phyloP scores from a whole-genome alignment of 768 basidiomycete genomes.

The Macrocybe gigantea region DNA sequence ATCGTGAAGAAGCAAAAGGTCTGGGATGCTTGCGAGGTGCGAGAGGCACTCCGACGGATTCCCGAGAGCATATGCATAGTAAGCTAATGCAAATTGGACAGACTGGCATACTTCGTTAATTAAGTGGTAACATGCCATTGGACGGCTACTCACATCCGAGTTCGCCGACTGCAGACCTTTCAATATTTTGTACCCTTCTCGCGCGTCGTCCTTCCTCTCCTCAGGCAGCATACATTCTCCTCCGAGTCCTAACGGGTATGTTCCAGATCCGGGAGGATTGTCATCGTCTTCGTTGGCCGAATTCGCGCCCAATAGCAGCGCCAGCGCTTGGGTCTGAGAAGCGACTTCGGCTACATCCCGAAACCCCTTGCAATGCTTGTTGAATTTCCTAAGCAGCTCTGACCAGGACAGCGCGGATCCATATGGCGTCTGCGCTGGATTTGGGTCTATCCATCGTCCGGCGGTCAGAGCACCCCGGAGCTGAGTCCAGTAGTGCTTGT shows the following conservation, averaged over 20 bases:
- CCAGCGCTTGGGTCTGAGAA: conserved; percentile 59
- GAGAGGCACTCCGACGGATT: conserved; percentile 57
- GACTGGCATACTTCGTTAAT: conserved; percentile 36
- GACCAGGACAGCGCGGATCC: conserved; percentile 60
- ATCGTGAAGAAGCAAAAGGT: conserved; percentile 46
- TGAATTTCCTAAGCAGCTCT: conserved; percentile 79
- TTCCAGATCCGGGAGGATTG: conserved; percentile 25
- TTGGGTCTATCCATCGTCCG: conserved; percentile 62
- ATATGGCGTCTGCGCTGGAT: conserved; percentile 56
- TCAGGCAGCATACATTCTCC: conserved; percentile 53
- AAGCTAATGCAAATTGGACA: conserved; percentile 63
- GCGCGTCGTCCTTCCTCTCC: conserved; percentile 55
- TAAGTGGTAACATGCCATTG: conserved; percentile 3
- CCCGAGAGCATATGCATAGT: conserved; percentile 75
- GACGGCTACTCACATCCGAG: conserved; percentile 43
- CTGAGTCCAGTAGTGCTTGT: conserved; percentile 74
- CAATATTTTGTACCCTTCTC: conserved; percentile 47
- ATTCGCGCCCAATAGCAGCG: conserved; percentile 46
- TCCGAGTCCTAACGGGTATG: conserved; percentile 37
- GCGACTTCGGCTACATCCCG: conserved; percentile 60
- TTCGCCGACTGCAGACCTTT: conserved; percentile 43
- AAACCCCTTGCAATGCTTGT: conserved; percentile 71
- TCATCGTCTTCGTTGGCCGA: conserved; percentile 53
- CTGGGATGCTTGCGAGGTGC: conserved; percentile 49
- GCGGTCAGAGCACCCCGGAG: conserved; percentile 65